phyloP scores from a whole-genome alignment of 805 yeast genomes.

The Kluyveromyces siamensis region DNA sequence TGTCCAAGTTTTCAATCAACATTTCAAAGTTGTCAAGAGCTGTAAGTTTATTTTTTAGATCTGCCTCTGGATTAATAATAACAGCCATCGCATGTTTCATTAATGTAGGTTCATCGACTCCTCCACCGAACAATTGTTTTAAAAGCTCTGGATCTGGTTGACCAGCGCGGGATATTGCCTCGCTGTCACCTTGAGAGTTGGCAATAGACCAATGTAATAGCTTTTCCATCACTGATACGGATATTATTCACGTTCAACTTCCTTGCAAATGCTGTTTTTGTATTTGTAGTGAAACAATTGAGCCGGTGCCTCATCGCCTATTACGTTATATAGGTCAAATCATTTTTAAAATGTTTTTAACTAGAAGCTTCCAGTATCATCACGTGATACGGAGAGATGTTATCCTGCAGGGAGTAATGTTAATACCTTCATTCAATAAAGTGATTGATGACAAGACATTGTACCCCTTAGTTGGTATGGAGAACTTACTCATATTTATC shows the following conservation, averaged over 20 bases:
- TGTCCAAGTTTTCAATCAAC: slow-evolving; percentile 87
- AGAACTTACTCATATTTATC: no score
- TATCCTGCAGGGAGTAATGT: no score
- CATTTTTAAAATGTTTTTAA: not conserved
- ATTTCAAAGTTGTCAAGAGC: slow-evolving; percentile 91
- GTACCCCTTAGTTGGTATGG: no score
- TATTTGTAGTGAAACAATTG: no score
- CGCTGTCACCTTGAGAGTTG: slow-evolving; percentile 63
- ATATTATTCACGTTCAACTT: not conserved
- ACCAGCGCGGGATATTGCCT: slow-evolving; percentile 53
- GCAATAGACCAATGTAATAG: slow-evolving; percentile 87
- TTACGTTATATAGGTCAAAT: not conserved
- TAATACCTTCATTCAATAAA: no score
- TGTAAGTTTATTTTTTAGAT: slow-evolving; percentile 52
- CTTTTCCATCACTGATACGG: slow-evolving; percentile 58
- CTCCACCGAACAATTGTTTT: slow-evolving; percentile 68
- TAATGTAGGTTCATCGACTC: slow-evolving; percentile 78
- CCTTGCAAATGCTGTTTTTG: not conserved
- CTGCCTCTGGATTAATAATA: slow-evolving; percentile 48
- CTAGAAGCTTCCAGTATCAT: not conserved
- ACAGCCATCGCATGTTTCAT: slow-evolving; percentile 73
- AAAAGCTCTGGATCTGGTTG: slow-evolving; percentile 72
- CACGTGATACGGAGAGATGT: not conserved
- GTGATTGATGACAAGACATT: no score
- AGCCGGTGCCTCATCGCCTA: not conserved